Evolutionary conservation across 805 yeast species (phyloP), one percentile per base, ranked within the genome.

Genomic region (Candida piceae): DNA sequence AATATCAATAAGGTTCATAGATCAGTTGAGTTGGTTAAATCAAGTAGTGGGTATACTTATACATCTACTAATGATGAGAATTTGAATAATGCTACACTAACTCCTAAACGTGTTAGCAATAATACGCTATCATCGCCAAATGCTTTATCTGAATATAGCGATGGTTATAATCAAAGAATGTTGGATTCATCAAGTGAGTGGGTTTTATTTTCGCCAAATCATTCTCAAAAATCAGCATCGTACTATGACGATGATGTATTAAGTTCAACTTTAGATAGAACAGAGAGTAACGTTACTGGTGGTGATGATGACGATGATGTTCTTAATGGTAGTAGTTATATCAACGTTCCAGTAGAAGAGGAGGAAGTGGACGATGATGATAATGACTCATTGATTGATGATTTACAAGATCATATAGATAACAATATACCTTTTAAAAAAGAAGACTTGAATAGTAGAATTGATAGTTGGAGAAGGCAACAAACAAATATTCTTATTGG

Each of bases 381-480:
- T 29, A 58, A 56, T 22, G 62, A 59, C 28, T 50, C 51, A 7
- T 34, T 55, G 20, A 48, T 56, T 12, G 60, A 58, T 18, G 53
- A 53, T 28, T 40, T 55, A 15, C 46, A 45, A 12, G 52, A 49
- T 7, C 55, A 53, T 26, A 44, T 49, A 12, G 37, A 41, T 13
- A 30, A 25, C 9, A 39, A 39, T 32, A 30, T 35, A 24, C 45
- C 45, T 18, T 42, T 36, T 39, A 36, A 41, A 33, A 42, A 40
- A 15, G 50, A 50, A 21, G 61, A 56, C 36, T 39, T 58, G 13
- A 54, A 50, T 32, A 32, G 47, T 8, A 38, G 61, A 24, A 58
- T 58, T 5, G 59, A 58, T 20, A 48, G 40, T 32, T 58, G 63
- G 63, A 46, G 60, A 35, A 47, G 55, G 22, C 52, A 55, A 33